Evolutionary conservation across 495 filamentous ascomycete species (phyloP).

Genomic region (Parathielavia appendiculata): DNA sequence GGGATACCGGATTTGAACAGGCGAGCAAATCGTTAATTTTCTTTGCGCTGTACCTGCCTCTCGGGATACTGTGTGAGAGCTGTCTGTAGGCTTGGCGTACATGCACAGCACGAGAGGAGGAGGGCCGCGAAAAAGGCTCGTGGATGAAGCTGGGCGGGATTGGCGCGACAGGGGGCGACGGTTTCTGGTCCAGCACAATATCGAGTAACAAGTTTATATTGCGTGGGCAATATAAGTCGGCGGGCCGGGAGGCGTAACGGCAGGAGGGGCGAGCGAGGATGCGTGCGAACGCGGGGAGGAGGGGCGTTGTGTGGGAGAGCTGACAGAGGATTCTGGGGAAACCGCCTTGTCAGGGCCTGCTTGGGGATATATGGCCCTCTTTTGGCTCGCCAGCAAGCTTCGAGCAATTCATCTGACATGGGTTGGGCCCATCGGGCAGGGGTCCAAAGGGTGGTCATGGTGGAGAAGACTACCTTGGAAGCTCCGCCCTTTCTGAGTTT

Average conservation of each 20-base stretch:
- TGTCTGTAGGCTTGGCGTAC: slow-evolving; percentile 36
- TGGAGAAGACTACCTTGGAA: slow-evolving; percentile 25
- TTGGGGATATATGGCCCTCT: slow-evolving; percentile 35
- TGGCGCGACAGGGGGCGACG: slow-evolving; percentile 29
- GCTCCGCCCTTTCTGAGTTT: slow-evolving; percentile 19
- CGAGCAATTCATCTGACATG: slow-evolving; percentile 19
- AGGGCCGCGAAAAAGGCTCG: slow-evolving; percentile 25
- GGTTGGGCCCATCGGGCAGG: slow-evolving; percentile 29
- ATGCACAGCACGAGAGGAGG: slow-evolving; percentile 28
- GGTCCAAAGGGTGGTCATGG: slow-evolving; percentile 26
- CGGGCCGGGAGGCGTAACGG: slow-evolving; percentile 34
- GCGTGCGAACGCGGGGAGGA: slow-evolving; percentile 15
- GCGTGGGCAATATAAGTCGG: slow-evolving; percentile 35
- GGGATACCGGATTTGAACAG: slow-evolving; percentile 35
- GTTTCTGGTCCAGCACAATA: slow-evolving; percentile 34
- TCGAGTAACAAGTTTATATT: slow-evolving; percentile 38
- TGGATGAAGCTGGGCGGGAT: slow-evolving; percentile 28
- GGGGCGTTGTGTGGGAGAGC: slow-evolving; percentile 19
- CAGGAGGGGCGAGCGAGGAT: slow-evolving; percentile 14
- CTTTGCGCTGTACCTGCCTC: slow-evolving; percentile 32
- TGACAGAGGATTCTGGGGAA: slow-evolving; percentile 28
- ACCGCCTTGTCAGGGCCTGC: slow-evolving; percentile 25
- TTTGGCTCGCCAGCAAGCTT: slow-evolving; percentile 20
- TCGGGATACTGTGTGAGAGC: slow-evolving; percentile 25
- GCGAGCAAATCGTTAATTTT: slow-evolving; percentile 32